Evolutionary conservation across 2,329 filamentous ascomycete species (phyloP).

Genomic region (Colletotrichum sp.): DNA sequence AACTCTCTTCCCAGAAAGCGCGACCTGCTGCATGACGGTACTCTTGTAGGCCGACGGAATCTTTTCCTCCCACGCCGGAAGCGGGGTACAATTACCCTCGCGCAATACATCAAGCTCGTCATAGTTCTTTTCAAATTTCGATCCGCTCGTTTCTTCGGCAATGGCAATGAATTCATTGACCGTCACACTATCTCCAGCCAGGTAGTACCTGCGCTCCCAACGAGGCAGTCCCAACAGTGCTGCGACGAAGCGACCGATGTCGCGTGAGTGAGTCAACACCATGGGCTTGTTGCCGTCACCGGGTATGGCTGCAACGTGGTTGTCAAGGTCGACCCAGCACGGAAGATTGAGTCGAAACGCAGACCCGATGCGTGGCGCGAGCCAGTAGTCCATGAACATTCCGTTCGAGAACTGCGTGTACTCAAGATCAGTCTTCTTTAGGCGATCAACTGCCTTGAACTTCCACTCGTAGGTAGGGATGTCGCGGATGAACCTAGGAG

Average conservation of each 20-base stretch:
- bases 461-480: background rate
- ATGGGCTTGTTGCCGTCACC: background rate
- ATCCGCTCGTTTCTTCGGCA: accelerated
- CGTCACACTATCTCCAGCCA: background rate
- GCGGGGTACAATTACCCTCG: background rate
- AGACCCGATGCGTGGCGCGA: background rate
- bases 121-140: background rate
- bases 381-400: background rate
- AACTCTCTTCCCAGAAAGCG: background rate
- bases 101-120: accelerated
- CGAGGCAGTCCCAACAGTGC: background rate
- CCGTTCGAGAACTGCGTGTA: background rate
- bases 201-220: background rate
- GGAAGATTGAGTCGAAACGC: background rate
- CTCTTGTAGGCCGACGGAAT: background rate
- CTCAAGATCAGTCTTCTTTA: background rate
- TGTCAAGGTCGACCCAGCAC: background rate
- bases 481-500: background rate
- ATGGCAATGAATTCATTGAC: background rate
- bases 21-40: background rate
- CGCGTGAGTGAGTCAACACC: background rate
- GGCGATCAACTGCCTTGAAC: background rate
- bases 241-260: background rate
- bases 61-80: background rate
- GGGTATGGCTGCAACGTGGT: background rate